A percentile compares a stretch with the other conserved stretches of the same genome.
Evolutionary conservation across 225 moss, liverwort and hornwort species (phyloP).

Genomic region (Sphagnum contortum): DNA sequence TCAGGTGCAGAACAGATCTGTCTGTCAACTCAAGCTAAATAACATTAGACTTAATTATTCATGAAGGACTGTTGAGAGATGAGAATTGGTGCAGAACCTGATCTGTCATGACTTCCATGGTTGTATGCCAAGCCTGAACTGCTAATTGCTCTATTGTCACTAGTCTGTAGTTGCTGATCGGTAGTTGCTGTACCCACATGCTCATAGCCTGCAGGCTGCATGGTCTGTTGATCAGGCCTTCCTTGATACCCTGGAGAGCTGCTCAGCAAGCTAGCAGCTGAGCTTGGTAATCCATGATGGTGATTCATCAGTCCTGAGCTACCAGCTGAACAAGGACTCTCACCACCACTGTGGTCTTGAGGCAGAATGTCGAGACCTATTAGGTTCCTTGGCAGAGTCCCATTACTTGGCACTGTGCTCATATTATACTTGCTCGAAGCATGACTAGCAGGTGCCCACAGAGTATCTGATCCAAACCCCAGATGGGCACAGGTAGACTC

Average conservation of each 20-base stretch:
- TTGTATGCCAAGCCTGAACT: slow-evolving; percentile 3
- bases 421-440: slow-evolving; percentile 5
- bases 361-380: slow-evolving; percentile 68
- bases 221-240: no score
- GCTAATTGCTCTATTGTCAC: slow-evolving; percentile 7
- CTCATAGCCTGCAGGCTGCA: slow-evolving; percentile 12
- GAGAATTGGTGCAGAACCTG: no score
- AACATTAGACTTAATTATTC: no score
- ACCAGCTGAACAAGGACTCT: slow-evolving; percentile 52
- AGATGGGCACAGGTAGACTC: slow-evolving; percentile 21
- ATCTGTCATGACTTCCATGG: slow-evolving; percentile 25
- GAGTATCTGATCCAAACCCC: slow-evolving; percentile 22
- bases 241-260: slow-evolving; percentile 31
- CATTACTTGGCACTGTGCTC: slow-evolving; percentile 29
- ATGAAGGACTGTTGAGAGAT: no score
- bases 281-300: slow-evolving; percentile 40
- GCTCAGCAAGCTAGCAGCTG: slow-evolving; percentile 37
- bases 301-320: slow-evolving; percentile 15
- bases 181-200: slow-evolving; percentile 1
- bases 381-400: slow-evolving; percentile 69
- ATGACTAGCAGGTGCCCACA: slow-evolving; percentile 31
- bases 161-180: slow-evolving; percentile 9
- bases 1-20: no score
- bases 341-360: slow-evolving; percentile 30
- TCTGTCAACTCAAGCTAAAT: no score